These are phyloP conservation scores for Dactylis glomerata DNA, from an alignment of 176 grass and related monocot species.

Conservation along the genomic window DNA sequence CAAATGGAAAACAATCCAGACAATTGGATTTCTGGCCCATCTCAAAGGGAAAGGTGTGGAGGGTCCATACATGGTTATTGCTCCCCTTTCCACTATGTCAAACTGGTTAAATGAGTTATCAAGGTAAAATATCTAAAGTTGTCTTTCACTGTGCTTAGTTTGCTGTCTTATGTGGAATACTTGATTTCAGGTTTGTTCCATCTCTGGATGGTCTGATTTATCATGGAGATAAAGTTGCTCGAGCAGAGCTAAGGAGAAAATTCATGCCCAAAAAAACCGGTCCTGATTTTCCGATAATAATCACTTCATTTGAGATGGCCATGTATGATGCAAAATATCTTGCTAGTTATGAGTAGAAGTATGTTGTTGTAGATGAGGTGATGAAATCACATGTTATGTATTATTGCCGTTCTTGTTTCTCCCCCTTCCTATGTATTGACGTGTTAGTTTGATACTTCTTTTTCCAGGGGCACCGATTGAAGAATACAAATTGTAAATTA, in stretches of 20 bases:
- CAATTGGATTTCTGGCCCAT: constrained; percentile 94
- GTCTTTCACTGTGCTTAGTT: neutral
- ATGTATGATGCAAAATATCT: constrained; percentile 70
- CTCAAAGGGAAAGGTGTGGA: constrained; percentile 82
- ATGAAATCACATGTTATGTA: neutral
- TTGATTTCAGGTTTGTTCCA: constrained; percentile 75
- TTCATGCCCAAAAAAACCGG: constrained; percentile 62
- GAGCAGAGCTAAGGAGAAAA: constrained; percentile 81
- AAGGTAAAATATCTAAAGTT: constrained; percentile 46
- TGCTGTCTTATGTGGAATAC: constrained; percentile 13
- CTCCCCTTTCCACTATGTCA: constrained; percentile 95
- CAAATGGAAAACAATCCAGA: constrained; percentile 99
- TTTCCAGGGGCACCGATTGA: constrained; percentile 86
- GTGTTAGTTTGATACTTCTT: constrained; percentile 22
- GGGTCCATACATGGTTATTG: constrained; percentile 91
- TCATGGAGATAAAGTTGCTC: constrained; percentile 68
- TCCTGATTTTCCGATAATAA: constrained; percentile 69
- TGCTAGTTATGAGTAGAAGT: constrained; percentile 80
- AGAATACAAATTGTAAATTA: constrained; percentile 83
- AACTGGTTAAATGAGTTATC: constrained; percentile 92
- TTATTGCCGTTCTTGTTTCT: neutral
- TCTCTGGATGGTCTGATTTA: constrained; percentile 75
- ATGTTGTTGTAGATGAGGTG: constrained; percentile 94
- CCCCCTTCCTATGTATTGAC: neutral
- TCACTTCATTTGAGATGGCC: constrained; percentile 94